Percentiles rank a stretch among this genome's conserved stretches.
Evolutionary conservation across 164 flowering plant genomes (phyloP).

Genomic region (Stephania yunnanensis): DNA sequence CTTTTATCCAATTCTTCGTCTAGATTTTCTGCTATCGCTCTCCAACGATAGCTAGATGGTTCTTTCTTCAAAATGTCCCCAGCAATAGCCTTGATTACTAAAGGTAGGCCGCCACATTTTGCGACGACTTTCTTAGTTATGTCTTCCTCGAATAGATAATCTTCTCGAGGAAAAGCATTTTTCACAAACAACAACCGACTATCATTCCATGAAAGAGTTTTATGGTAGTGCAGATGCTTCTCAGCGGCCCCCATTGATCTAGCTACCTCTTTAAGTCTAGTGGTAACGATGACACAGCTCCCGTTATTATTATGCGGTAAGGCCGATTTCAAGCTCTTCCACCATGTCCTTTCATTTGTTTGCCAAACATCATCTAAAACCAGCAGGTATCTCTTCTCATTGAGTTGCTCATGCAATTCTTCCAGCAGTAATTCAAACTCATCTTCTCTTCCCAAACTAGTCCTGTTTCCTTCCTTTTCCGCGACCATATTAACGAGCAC

Average conservation of each 20-base stretch:
- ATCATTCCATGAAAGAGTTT: background rate
- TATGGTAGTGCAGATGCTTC: background rate
- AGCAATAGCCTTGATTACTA: background rate
- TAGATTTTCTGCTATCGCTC: background rate
- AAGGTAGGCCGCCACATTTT: slow-evolving; percentile 4
- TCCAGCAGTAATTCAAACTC: background rate
- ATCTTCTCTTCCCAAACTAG: background rate
- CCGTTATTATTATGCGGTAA: background rate
- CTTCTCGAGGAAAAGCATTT: background rate
- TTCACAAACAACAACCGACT: slow-evolving; percentile 3
- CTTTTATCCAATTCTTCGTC: background rate
- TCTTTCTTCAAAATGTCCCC: slow-evolving; percentile 10
- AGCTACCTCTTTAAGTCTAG: background rate
- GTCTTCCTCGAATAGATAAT: background rate
- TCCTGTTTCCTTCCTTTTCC: background rate
- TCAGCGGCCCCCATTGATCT: slow-evolving; percentile 1
- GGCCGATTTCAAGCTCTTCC: slow-evolving; percentile 6
- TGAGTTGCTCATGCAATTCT: background rate
- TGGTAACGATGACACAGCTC: slow-evolving; percentile 5
- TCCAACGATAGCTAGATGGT: background rate
- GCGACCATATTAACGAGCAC: background rate
- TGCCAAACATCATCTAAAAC: slow-evolving; percentile 9
- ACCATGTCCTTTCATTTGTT: background rate
- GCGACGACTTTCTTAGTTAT: background rate
- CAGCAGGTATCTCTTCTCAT: background rate